These are phyloP conservation scores for Populus euphratica DNA, from an alignment of 345 rosid species.

Conservation along the genomic window DNA sequence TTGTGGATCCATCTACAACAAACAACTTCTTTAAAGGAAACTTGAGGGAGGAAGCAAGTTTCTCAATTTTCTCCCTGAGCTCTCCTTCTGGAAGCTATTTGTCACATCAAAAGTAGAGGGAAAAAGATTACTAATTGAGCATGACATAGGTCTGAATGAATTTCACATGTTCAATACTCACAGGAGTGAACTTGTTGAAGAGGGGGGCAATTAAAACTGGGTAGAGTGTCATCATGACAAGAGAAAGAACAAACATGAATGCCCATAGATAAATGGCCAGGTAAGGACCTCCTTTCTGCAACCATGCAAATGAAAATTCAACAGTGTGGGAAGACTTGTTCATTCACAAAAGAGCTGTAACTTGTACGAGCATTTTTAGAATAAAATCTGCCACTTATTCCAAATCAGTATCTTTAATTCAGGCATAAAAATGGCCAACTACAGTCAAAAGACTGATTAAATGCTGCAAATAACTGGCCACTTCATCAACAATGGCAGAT, in stretches of 20 bases:
- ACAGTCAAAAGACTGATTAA: neutral
- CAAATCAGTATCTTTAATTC: neutral
- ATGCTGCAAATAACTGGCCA: constrained; percentile 2
- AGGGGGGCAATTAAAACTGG: constrained; percentile 93
- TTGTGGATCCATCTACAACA: constrained; percentile 98
- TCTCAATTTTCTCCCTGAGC: constrained; percentile 75
- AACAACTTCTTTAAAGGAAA: constrained; percentile 95
- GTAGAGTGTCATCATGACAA: constrained; percentile 95
- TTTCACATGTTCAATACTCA: constrained; percentile 41
- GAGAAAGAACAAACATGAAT: constrained; percentile 88
- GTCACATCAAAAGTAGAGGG: constrained; percentile 16
- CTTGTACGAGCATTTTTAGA: neutral
- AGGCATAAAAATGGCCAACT: neutral
- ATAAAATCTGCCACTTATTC: neutral
- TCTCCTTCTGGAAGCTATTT: constrained; percentile 90
- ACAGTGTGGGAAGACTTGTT: neutral
- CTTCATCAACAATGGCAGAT: constrained; percentile 7
- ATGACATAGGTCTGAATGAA: neutral
- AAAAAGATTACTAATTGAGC: constrained; percentile 17
- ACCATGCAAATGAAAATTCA: constrained; percentile 20
- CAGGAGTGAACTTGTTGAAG: constrained; percentile 93
- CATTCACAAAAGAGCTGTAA: neutral
- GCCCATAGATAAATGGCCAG: constrained; percentile 98
- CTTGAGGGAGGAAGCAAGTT: constrained; percentile 77
- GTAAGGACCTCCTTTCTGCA: constrained; percentile 99